phyloP scores from a whole-genome alignment of 2,329 filamentous ascomycete species.

The Teratosphaeriaceae sp. region DNA sequence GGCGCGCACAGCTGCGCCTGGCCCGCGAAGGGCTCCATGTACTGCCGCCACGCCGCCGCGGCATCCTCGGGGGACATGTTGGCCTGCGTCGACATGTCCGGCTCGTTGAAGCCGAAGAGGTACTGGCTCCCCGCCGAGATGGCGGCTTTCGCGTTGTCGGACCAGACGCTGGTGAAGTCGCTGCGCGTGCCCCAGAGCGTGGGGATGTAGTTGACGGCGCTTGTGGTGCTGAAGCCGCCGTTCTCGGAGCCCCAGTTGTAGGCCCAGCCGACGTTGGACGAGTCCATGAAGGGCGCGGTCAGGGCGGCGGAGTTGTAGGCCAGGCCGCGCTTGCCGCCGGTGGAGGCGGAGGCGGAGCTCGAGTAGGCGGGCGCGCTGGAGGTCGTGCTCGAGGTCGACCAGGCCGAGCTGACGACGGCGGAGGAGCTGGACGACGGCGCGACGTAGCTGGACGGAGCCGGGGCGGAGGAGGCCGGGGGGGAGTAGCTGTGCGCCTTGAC shows the following conservation, averaged over 20 bases:
- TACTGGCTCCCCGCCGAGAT: constrained; percentile 49
- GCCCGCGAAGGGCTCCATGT: constrained; percentile 51
- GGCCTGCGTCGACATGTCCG: constrained; percentile 55
- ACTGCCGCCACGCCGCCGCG: constrained; percentile 47
- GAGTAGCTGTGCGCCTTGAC: neutral
- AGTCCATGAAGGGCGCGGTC: constrained; percentile 44
- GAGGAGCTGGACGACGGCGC: constrained; percentile 10
- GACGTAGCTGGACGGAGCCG: constrained; percentile 27
- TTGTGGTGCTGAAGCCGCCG: constrained; percentile 30
- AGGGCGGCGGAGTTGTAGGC: constrained; percentile 58
- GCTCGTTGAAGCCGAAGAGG: constrained; percentile 67
- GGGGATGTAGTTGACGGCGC: constrained; percentile 54
- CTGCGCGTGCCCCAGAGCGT: constrained; percentile 48
- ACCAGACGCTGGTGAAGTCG: constrained; percentile 47
- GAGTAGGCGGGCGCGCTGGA: constrained; percentile 10
- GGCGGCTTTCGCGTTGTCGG: constrained; percentile 43
- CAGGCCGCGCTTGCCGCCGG: constrained; percentile 56
- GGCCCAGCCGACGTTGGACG: constrained; percentile 49
- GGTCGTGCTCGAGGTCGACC: constrained; percentile 9
- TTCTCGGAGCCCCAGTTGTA: constrained; percentile 61
- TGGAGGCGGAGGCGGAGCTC: constrained; percentile 8
- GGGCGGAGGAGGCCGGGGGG: neutral
- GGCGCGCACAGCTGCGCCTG: constrained; percentile 52
- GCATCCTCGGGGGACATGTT: constrained; percentile 49
- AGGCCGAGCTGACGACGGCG: constrained; percentile 8